Base-by-base conservation (phyloP, 495 filamentous ascomycete genomes). In the Xylaria scruposa region DNA sequence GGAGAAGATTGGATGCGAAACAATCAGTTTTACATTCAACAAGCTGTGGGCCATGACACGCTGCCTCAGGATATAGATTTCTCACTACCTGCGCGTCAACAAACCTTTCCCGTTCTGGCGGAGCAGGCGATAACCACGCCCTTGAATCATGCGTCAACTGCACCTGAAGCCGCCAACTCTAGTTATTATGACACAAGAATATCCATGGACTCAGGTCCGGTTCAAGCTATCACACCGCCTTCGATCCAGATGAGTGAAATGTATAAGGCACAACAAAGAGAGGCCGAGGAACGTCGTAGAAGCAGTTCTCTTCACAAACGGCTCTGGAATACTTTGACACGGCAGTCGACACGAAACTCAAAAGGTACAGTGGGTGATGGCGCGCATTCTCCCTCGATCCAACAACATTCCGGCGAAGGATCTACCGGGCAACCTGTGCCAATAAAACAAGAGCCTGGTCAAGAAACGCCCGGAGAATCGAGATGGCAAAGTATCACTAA, bases 131-230 rank as follows among this genome's bases (percentile, higher is more conserved):
- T 44, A 60, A 71, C 40, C 56, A 67, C 69, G 38, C 72, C 77
- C 64, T 71, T 67, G 10, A 53, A 68, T 19, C 73, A 75, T 78
- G 72, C 59, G 40, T 64, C 72, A 33, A 63, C 74, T 51, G 72
- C 58, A 65, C 70, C 73, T 15, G 73, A 75, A 67, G 77, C 77
- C 49, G 77, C 77, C 29, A 79, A 79, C 59, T 76, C 74, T 49
- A 79, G 75, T 70, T 79, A 79, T 76, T 79, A 79, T 68, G 77
- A 79, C 68, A 64, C 72, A n/a, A 76, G 77, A 59, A 76, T 79
- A 69, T 79, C 77, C 29, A 76, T 79, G 73, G 77, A 73, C 63
- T 79, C 77, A 36, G 74, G 70, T 63, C 75, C 77, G 64, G 74
- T 59, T 49, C 68, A 66, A 64, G 68, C 29, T 61, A 62, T 70